A percentile compares a stretch with the other conserved stretches of the same genome.
Evolutionary conservation across 352 stramenopile genomes (phyloP).

Genomic region (Globisporangium nunn): DNA sequence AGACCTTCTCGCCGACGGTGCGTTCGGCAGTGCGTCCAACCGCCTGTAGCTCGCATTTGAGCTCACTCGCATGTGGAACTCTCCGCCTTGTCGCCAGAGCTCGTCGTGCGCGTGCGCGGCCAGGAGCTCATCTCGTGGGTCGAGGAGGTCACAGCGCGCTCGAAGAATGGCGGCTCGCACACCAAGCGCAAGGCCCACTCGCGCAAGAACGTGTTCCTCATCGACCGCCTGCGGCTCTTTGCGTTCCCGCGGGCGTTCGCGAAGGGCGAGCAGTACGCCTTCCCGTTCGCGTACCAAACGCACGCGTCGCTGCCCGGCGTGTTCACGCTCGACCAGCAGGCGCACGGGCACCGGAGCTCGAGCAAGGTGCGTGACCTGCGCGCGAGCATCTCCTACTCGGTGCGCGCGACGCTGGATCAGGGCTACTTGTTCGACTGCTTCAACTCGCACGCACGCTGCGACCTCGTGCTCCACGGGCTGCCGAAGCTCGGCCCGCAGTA

Average conservation of each 20-base stretch:
- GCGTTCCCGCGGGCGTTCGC: slow-evolving; percentile 13
- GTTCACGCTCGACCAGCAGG: background rate
- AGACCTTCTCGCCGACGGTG: slow-evolving; percentile 9
- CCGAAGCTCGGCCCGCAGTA: slow-evolving; percentile 18
- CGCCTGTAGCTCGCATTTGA: background rate
- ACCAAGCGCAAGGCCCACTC: slow-evolving; percentile 4
- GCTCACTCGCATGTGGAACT: background rate
- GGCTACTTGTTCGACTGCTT: slow-evolving; percentile 4
- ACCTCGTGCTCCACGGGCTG: slow-evolving; percentile 25
- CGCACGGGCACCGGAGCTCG: background rate
- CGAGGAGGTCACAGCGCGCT: background rate
- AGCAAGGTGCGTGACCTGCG: slow-evolving; percentile 1
- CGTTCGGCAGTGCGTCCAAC: background rate
- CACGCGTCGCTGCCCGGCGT: slow-evolving; percentile 16
- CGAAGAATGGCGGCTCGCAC: slow-evolving; percentile 1
- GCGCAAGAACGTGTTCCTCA: slow-evolving; percentile 11
- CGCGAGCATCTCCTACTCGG: slow-evolving; percentile 10
- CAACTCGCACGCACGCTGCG: slow-evolving; percentile 2
- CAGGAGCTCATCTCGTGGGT: slow-evolving; percentile 8
- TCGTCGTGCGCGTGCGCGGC: slow-evolving; percentile 5
- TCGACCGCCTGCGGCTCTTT: slow-evolving; percentile 15
- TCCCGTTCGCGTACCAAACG: slow-evolving; percentile 19
- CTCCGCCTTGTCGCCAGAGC: background rate
- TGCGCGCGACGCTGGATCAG: slow-evolving; percentile 5
- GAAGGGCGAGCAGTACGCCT: slow-evolving; percentile 15